Base-by-base conservation (phyloP, 208 protist genomes). In the Acanthamoeba lenticulata region DNA sequence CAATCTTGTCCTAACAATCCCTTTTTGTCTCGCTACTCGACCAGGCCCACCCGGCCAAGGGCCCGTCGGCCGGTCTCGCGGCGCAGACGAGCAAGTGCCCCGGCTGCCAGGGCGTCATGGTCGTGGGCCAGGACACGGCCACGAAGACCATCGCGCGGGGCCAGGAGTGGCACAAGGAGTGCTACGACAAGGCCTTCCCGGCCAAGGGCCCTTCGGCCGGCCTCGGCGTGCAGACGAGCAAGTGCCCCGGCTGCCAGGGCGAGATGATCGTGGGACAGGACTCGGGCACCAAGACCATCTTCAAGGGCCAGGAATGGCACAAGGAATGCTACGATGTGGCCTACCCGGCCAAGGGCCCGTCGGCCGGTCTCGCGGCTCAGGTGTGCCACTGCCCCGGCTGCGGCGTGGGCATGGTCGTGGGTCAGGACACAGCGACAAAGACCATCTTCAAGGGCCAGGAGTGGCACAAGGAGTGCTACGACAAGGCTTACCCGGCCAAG, bases 131-230 rank as follows among this genome's bases (percentile, higher is more conserved):
- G 62, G 86, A 92, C 62, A 74, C 86, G 11, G 86, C 40, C 9
- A 49, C n/a, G n/a, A 92, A 92, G 62, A 92, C 86, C 19, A 74
- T 92, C 42, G 86, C 36, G 34, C 45, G 40, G 2, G 86, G 86
- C 55, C 86, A 92, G 60, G 86, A 92, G 27, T 92, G 86, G 86
- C 86, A 92, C 45, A 92, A 45, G 42, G 47, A 65, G 24, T 92
- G 86, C 86, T 92, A 92, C 55, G 42, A 55, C 19, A 92, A 65
- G 55, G 86, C 86, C 55, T 27, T 45, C 32, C 86, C 86, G 3
- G 11, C 47, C 6, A 65, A 47, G 36, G 86, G 86, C 15, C 86
- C 86, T 2, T 65, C 86, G 42, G 42, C 36, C 6, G 86, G 86
- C 13, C 55, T 92, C 7, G 86, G n/a, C 38, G 86, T 36, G 15